Evolutionary conservation across 2,329 filamentous ascomycete genomes (phyloP).

Genomic region (Penicillium janthinellum): DNA sequence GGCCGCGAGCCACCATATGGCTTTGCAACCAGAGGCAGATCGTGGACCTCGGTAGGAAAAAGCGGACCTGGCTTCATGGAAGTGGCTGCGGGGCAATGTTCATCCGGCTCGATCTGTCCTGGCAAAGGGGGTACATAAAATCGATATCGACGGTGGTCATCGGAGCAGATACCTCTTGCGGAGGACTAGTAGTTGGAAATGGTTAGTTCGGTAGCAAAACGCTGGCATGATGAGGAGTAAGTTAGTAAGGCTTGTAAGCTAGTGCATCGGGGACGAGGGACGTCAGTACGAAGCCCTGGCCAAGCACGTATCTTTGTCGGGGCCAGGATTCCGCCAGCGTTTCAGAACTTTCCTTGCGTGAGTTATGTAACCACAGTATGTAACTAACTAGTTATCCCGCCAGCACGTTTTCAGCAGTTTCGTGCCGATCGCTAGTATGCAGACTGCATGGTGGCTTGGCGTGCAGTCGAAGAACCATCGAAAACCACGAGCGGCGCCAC

Average conservation of each 20-base stretch:
- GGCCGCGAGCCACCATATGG: neutral
- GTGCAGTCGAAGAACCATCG: constrained; percentile 16
- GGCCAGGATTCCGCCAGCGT: constrained; percentile 23
- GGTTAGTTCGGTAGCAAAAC: too few relatives aligned
- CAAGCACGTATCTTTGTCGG: neutral
- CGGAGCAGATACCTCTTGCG: constrained; percentile 5
- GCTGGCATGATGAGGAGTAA: too few relatives aligned
- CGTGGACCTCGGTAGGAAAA: neutral
- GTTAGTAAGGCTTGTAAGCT: too few relatives aligned
- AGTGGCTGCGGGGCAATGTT: neutral
- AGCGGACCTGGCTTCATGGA: neutral
- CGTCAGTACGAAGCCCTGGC: neutral
- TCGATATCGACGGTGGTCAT: neutral
- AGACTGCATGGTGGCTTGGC: constrained; percentile 22
- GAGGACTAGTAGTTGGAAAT: constrained; percentile 1
- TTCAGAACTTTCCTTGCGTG: constrained; percentile 25
- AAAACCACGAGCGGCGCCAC: constrained; percentile 6
- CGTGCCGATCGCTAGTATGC: constrained; percentile 22
- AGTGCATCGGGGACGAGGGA: too few relatives aligned
- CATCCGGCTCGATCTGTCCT: neutral
- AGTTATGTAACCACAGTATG: neutral
- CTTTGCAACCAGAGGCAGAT: neutral
- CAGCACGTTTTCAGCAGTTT: constrained; percentile 21
- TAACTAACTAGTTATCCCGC: neutral
- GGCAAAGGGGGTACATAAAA: neutral